Conservation (phyloP, 1,139 yeast species). For the Debaryomyces udenii region DNA sequence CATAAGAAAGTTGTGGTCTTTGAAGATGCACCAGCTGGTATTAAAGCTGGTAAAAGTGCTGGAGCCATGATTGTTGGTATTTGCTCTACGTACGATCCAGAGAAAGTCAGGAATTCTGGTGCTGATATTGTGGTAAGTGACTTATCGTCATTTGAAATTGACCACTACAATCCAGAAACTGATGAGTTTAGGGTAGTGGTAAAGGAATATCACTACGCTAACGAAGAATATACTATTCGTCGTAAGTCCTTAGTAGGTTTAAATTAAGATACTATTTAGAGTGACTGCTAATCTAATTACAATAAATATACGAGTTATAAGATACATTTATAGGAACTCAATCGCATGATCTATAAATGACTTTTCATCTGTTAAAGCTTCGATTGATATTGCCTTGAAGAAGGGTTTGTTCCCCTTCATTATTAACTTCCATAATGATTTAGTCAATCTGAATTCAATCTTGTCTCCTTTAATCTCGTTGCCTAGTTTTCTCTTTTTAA, state of each 20-base stretch:
- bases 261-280: not conserved
- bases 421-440: constrained; percentile 39
- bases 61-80: constrained; percentile 21
- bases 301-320: constrained; percentile 8
- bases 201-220: constrained; percentile 17
- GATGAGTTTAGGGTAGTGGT: constrained; percentile 19
- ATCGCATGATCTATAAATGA: constrained; percentile 22
- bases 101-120: constrained; percentile 17
- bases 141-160: constrained; percentile 17
- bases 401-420: constrained; percentile 28
- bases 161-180: constrained; percentile 17
- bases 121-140: constrained; percentile 21
- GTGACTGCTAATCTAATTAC: not conserved
- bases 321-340: constrained; percentile 22
- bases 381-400: constrained; percentile 35
- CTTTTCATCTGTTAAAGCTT: constrained; percentile 32
- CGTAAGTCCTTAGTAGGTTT: constrained; percentile 10
- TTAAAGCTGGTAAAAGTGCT: constrained; percentile 20
- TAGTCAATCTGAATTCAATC: constrained; percentile 35
- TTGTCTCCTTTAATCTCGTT: constrained; percentile 31
- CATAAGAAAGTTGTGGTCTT: constrained; percentile 20
- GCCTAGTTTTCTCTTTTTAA: constrained; percentile 20
- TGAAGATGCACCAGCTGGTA: constrained; percentile 22
- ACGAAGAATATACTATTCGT: constrained; percentile 16
- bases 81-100: constrained; percentile 20